Evolutionary conservation across 2,329 filamentous ascomycete species (phyloP).

Genomic region (Chrysoporthe puriensis): DNA sequence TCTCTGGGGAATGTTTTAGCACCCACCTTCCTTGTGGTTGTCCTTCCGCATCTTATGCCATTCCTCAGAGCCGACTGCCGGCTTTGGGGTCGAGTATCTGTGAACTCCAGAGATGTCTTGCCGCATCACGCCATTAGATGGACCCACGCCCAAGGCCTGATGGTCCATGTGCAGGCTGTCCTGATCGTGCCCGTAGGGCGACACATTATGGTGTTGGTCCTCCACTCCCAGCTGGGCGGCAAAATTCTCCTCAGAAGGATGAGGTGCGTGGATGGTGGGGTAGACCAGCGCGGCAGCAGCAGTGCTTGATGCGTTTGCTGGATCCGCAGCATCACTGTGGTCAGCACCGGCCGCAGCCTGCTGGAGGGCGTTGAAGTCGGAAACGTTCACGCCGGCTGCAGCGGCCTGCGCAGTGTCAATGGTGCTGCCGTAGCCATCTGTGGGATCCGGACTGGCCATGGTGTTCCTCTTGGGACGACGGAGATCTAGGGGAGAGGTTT

Average conservation of each 20-base stretch:
- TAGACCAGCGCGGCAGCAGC: slow-evolving; percentile 65
- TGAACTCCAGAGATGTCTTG: slow-evolving; percentile 37
- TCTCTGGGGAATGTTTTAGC: neutral
- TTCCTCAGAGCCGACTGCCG: slow-evolving; percentile 91
- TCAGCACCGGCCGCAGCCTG: slow-evolving; percentile 50
- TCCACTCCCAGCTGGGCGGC: slow-evolving; percentile 53
- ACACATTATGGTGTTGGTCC: slow-evolving; percentile 41
- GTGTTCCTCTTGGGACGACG: slow-evolving; percentile 25
- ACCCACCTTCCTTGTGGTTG: slow-evolving; percentile 95
- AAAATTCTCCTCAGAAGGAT: slow-evolving; percentile 63
- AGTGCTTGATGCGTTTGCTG: slow-evolving; percentile 60
- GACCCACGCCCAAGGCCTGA: slow-evolving; percentile 6
- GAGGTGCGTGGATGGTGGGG: slow-evolving; percentile 61
- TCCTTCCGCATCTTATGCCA: slow-evolving; percentile 98
- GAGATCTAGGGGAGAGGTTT: slow-evolving; percentile 26
- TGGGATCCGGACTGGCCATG: slow-evolving; percentile 27
- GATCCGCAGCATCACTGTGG: slow-evolving; percentile 53
- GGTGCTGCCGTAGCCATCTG: slow-evolving; percentile 21
- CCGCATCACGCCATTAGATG: slow-evolving; percentile 29
- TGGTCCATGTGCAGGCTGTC: slow-evolving; percentile 40
- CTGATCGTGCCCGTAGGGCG: slow-evolving; percentile 33
- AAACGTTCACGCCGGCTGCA: slow-evolving; percentile 51
- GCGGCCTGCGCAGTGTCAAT: slow-evolving; percentile 49
- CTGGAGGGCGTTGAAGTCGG: slow-evolving; percentile 61
- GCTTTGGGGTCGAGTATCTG: slow-evolving; percentile 63